These are phyloP conservation scores for Craspedostauros australis DNA, from an alignment of 108 stramenopile species.

Conservation along the genomic window DNA sequence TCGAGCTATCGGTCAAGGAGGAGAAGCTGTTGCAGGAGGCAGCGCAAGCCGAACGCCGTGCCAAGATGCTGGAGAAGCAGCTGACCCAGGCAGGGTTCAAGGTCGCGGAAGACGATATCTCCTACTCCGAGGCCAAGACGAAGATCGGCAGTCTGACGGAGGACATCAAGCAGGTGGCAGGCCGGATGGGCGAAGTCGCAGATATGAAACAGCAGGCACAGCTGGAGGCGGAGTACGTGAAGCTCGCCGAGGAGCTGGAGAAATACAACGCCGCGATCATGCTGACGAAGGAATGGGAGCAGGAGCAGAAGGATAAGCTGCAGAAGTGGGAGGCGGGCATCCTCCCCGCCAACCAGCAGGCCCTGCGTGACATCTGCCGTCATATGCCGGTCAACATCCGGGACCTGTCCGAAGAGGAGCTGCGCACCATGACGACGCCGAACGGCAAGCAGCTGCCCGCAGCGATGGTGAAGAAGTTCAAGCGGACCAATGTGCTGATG, in stretches of 20 bases:
- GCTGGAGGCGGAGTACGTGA: constrained; percentile 32
- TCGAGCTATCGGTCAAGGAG: constrained; percentile 14
- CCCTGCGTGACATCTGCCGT: constrained; percentile 26
- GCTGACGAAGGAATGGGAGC: constrained; percentile 36
- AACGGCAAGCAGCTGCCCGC: constrained; percentile 27
- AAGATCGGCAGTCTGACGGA: constrained; percentile 29
- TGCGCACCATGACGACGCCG: constrained; percentile 14
- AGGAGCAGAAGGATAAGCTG: constrained; percentile 20
- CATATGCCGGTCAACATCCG: constrained; percentile 39
- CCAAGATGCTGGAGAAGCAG: constrained; percentile 32
- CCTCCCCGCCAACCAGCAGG: constrained; percentile 12
- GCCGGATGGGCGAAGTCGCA: constrained; percentile 10
- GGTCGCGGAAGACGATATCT: constrained; percentile 44
- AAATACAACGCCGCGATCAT: constrained; percentile 43
- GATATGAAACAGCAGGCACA: constrained; percentile 25
- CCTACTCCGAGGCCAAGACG: constrained; percentile 29
- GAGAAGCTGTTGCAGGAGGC: constrained; percentile 20
- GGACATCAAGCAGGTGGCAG: constrained; percentile 35
- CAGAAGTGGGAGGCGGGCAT: constrained; percentile 29
- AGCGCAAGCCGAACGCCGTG: constrained; percentile 22
- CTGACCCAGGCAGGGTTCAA: constrained; percentile 30
- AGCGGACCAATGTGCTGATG: constrained; percentile 35
- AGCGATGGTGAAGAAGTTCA: constrained; percentile 34
- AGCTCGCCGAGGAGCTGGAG: constrained; percentile 45
- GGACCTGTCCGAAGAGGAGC: constrained; percentile 19